These are phyloP conservation scores for Sanghuangporus weigelae DNA, from an alignment of 1,284 basidiomycete genomes.

Conservation along the genomic window DNA sequence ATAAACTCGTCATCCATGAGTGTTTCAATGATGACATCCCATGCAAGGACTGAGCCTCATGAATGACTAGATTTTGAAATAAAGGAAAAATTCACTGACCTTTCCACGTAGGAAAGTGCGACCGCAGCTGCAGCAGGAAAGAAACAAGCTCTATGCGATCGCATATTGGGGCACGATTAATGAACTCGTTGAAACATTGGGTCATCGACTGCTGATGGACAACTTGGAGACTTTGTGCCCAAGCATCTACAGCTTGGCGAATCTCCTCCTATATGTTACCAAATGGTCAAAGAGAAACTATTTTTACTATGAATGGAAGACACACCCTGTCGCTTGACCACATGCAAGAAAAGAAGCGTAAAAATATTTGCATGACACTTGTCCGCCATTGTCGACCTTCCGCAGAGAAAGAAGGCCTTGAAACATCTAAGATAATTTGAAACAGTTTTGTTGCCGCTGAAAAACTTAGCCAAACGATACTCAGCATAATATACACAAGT, in stretches of 20 bases:
- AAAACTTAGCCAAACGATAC: constrained; percentile 25
- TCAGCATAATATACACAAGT: background rate
- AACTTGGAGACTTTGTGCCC: constrained; percentile 53
- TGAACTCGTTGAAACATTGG: constrained; percentile 56
- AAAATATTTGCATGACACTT: constrained; percentile 52
- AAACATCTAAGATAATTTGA: constrained; percentile 58
- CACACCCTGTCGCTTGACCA: constrained; percentile 60
- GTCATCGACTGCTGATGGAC: constrained; percentile 59
- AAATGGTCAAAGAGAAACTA: background rate
- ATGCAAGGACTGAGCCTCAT: constrained; percentile 47
- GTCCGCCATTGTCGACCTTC: constrained; percentile 64
- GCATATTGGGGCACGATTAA: constrained; percentile 47
- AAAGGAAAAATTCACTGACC: constrained; percentile 30
- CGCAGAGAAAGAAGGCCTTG: constrained; percentile 50
- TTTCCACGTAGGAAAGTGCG: constrained; percentile 62
- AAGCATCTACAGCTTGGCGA: constrained; percentile 48
- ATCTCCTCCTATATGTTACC: constrained; percentile 52
- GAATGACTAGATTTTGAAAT: background rate
- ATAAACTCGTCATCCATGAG: constrained; percentile 51
- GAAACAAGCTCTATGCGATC: constrained; percentile 53
- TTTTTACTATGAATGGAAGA: background rate
- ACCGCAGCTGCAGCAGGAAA: constrained; percentile 58
- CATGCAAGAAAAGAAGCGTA: constrained; percentile 51
- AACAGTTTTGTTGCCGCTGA: constrained; percentile 46
- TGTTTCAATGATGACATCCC: constrained; percentile 53